Conservation (phyloP, 2,329 filamentous ascomycete genomes). For the Periconia macrospinosa region DNA sequence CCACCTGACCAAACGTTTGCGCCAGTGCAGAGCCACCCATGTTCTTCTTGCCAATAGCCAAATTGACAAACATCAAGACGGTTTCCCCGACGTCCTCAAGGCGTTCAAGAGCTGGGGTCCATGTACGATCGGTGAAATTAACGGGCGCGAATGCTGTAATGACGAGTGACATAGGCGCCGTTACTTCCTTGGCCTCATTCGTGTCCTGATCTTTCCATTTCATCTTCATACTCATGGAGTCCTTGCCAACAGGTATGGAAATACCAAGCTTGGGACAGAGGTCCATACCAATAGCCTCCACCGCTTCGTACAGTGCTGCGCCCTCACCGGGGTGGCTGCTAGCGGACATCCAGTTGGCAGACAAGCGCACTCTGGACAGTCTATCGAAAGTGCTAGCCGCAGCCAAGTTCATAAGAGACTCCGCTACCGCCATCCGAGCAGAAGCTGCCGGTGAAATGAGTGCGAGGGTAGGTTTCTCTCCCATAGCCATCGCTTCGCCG, state of each 20-base stretch:
- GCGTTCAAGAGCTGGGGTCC: conserved; percentile 86
- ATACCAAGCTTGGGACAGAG: conserved; percentile 88
- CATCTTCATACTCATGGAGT: conserved; percentile 99
- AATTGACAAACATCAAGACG: conserved; percentile 85
- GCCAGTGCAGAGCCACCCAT: conserved; percentile 90
- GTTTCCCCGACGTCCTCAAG: conserved; percentile 88
- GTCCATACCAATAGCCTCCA: conserved; percentile 89
- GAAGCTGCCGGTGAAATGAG: conserved; percentile 89
- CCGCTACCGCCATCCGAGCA: conserved; percentile 93
- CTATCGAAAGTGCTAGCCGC: conserved; percentile 75
- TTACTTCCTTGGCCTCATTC: conserved; percentile 78
- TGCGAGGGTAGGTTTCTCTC: conserved; percentile 85
- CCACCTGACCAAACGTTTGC: conserved; percentile 84
- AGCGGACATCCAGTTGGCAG: conserved; percentile 99
- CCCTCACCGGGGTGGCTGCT: conserved; percentile 90
- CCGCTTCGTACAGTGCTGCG: conserved; percentile 88
- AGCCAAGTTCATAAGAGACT: conserved; percentile 89
- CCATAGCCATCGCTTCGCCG: conserved; percentile 98
- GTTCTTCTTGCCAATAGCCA: conserved; percentile 77
- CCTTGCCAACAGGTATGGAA: conserved; percentile 94
- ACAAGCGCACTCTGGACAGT: conserved; percentile 79
- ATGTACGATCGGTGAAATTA: conserved; percentile 79
- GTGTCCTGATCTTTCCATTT: conserved; percentile 78
- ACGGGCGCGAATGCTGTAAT: conserved; percentile 90
- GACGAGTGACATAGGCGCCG: conserved; percentile 85